A percentile compares a stretch with the other conserved stretches of the same genome.
Evolutionary conservation across 192 early-diverging fungal genomes (phyloP).

Genomic region (Backusella morwellensis): DNA sequence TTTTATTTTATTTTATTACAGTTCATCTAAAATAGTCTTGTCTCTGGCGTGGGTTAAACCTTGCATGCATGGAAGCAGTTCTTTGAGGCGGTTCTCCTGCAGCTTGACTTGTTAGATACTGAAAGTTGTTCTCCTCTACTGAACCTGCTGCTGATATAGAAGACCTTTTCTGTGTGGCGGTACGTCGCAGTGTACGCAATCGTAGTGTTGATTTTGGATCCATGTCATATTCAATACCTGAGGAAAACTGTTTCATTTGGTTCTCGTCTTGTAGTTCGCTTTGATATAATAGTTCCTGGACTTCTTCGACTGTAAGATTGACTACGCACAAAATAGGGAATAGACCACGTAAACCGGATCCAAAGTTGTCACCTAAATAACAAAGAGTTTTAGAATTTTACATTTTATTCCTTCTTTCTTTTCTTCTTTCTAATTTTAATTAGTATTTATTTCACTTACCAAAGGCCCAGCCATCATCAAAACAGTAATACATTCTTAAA

Average conservation of each 20-base stretch:
- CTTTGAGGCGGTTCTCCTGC: constrained; percentile 2
- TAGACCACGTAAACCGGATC: constrained; percentile 19
- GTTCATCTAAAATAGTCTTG: constrained; percentile 12
- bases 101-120: background rate
- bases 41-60: background rate
- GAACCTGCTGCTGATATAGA: background rate
- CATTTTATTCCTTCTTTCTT: background rate
- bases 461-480: constrained; percentile 33
- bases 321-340: constrained; percentile 27
- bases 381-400: background rate
- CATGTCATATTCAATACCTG: background rate
- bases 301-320: constrained; percentile 14
- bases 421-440: background rate
- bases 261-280: background rate
- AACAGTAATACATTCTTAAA: constrained; percentile 20
- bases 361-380: constrained; percentile 22
- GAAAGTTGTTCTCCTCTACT: constrained; percentile 1
- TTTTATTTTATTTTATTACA: background rate
- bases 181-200: background rate
- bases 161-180: background rate
- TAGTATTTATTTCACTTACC: constrained; percentile 8
- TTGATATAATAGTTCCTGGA: constrained; percentile 1
- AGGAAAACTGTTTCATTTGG: background rate
- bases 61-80: constrained; percentile 16
- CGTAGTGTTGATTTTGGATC: background rate